Conservation (phyloP, 129 eudicot genomes). For the Oenanthe sinensis region DNA sequence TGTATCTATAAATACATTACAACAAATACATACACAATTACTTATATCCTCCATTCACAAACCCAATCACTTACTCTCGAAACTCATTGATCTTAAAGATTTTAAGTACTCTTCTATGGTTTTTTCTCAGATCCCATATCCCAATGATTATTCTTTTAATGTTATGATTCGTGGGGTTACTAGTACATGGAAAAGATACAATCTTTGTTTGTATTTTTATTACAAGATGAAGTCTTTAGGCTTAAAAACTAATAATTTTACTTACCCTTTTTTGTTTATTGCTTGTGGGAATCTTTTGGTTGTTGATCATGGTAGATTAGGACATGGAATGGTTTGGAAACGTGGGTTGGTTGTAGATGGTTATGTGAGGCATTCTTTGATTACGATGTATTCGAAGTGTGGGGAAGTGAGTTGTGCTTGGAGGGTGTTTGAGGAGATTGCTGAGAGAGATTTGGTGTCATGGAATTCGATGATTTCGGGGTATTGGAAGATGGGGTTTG, state of each 20-base stretch:
- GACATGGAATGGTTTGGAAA: slow-evolving; percentile 46
- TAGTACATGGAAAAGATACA: slow-evolving; percentile 47
- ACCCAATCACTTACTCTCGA: slow-evolving; percentile 54
- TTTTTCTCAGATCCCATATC: slow-evolving; percentile 43
- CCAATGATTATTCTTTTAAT: slow-evolving; percentile 66
- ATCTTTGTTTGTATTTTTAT: slow-evolving; percentile 38
- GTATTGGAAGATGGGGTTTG: slow-evolving; percentile 50
- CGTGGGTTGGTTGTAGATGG: slow-evolving; percentile 51
- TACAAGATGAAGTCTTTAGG: slow-evolving; percentile 52
- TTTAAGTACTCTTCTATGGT: slow-evolving; percentile 35
- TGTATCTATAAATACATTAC: slow-evolving; percentile 18
- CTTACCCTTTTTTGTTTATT: slow-evolving; percentile 66
- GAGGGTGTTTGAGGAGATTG: slow-evolving; percentile 69
- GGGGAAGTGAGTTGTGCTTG: slow-evolving; percentile 46
- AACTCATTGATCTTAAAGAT: slow-evolving; percentile 49
- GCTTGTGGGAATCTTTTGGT: slow-evolving; percentile 46
- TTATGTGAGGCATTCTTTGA: slow-evolving; percentile 64
- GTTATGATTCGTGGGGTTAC: slow-evolving; percentile 59
- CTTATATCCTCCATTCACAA: slow-evolving; percentile 35
- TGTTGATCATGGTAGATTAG: slow-evolving; percentile 37
- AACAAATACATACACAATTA: slow-evolving; percentile 75
- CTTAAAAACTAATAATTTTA: slow-evolving; percentile 56
- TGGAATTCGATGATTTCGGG: slow-evolving; percentile 85
- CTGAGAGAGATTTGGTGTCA: slow-evolving; percentile 53
- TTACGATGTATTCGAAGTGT: slow-evolving; percentile 60